A percentile compares a stretch with the other conserved stretches of the same genome.
Evolutionary conservation across 2,329 filamentous ascomycete genomes (phyloP).

Genomic region (Raffaelea albimanens): DNA sequence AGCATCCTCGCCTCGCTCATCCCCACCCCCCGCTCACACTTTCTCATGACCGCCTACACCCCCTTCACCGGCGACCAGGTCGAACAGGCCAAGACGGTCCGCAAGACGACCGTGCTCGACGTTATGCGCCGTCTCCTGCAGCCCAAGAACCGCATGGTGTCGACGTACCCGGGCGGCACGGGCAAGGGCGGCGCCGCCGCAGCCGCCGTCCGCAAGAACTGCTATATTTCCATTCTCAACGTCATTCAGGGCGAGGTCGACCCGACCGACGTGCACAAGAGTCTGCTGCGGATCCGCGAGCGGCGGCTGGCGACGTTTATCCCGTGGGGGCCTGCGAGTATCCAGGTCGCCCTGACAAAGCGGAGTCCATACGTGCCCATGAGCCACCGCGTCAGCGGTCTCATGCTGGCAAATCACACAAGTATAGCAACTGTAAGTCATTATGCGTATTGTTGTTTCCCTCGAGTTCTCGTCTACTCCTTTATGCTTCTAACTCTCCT

Average conservation of each 20-base stretch:
- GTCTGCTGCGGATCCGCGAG: conserved; percentile 88
- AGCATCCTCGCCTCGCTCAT: conserved; percentile 94
- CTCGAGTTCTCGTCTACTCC: not conserved
- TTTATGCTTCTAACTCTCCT: not conserved
- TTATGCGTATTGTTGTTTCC: not conserved
- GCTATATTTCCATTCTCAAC: conserved; percentile 97
- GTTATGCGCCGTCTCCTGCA: conserved; percentile 94
- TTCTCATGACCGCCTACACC: conserved; percentile 97
- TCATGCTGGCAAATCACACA: conserved; percentile 98
- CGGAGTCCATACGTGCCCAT: conserved; percentile 93
- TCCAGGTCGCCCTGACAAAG: conserved; percentile 93
- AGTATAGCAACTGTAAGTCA: conserved; percentile 71
- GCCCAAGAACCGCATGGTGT: conserved; percentile 99
- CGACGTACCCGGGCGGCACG: conserved; percentile 63
- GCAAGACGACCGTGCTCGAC: conserved; percentile 94
- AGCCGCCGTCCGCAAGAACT: conserved; percentile 97
- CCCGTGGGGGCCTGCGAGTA: conserved; percentile 94
- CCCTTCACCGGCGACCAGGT: conserved; percentile 95
- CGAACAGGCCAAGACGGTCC: conserved; percentile 92
- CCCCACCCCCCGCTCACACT: conserved; percentile 92
- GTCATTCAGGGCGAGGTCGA: conserved; percentile 99
- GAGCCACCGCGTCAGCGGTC: conserved; percentile 84
- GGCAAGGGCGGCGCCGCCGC: conserved; percentile 11
- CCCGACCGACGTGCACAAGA: conserved; percentile 97
- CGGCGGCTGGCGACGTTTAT: conserved; percentile 92